Conservation (phyloP, 306 rosid genomes). For the Lupinus albus region DNA sequence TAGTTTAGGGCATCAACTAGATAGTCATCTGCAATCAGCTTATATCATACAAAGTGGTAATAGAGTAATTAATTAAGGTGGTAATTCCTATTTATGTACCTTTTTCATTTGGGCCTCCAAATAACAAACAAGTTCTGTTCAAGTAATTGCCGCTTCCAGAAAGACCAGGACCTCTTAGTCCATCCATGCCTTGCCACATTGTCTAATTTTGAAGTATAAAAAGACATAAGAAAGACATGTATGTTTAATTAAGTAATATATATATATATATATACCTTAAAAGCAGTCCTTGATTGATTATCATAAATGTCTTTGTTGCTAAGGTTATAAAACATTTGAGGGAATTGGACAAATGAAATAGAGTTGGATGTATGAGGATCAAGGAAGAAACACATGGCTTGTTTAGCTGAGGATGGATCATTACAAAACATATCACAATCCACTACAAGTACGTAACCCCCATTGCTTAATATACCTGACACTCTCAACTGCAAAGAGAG, state of each 20-base stretch:
- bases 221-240: too few relatives aligned
- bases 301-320: conserved; percentile 60
- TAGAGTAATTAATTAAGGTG: too few relatives aligned
- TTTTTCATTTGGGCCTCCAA: conserved; percentile 47
- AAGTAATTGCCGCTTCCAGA: conserved; percentile 58
- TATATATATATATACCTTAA: too few relatives aligned
- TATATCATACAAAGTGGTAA: too few relatives aligned
- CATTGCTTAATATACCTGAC: conserved; percentile 63
- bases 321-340: conserved; percentile 57
- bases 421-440: conserved; percentile 78
- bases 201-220: too few relatives aligned
- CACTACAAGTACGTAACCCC: conserved; percentile 53
- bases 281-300: conserved; percentile 48
- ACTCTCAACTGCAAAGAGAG: conserved; percentile 58
- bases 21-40: conserved; percentile 48
- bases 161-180: conserved; percentile 53
- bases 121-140: conserved; percentile 44
- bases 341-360: conserved; percentile 56
- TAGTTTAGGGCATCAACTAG: conserved; percentile 36
- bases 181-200: conserved; percentile 64
- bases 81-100: too few relatives aligned
- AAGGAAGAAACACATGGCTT: conserved; percentile 79
- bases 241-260: too few relatives aligned
- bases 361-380: conserved; percentile 45
- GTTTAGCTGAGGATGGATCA: conserved; percentile 64